Base-by-base conservation (phyloP, 495 filamentous ascomycete genomes). In the Lasiosphaeria miniovina region DNA sequence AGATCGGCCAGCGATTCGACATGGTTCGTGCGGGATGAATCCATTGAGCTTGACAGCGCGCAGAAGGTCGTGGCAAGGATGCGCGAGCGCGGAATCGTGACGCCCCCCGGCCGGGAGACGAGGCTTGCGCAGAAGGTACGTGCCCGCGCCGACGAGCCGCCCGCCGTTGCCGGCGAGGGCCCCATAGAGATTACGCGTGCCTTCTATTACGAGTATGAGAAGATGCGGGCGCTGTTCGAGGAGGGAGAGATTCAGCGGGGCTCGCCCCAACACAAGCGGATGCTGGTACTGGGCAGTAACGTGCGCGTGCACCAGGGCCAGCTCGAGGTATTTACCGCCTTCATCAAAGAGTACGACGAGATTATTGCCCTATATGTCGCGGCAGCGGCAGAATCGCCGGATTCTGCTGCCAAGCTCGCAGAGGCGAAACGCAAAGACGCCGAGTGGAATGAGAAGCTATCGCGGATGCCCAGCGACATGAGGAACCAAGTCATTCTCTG, bases 11-110 rank as follows among this genome's bases (percentile, higher is more conserved):
- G 17, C 38, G 35, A 5, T n/a, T 46, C 8, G 43, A 2, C 7
- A 38, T 63, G 62, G 62, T 70, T 52, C 54, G 36, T 50, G 10
- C 73, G 77, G 31, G 73, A 78, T 33, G 43, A 52, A 6, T 36
- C 49, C 36, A 65, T 80, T 4, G 69, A 82, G 49, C 0, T 68
- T 3, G 67, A 73, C 57, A 72, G 74, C 54, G 58, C 56, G 12
- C 10, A 59, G 7, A 57, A 56, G 2, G 57, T 63, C 3, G 61
- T 67, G 11, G 59, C 61, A 8, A 67, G 66, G 35, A 79, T 86
- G 67, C 67, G 66, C 6, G 55, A 40, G 8, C 61, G 36, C 54
- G 79, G 49, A 68, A 71, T 68, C 31, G 53, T 43, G 17, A 68
- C 62, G 6, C 73, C 55, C 32, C 60, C 50, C 14, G 65, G 59